Evolutionary conservation across 192 early-diverging fungal genomes (phyloP), one percentile per base, ranked within the genome.

Genomic region (Gryganskiella cystojenkinii): DNA sequence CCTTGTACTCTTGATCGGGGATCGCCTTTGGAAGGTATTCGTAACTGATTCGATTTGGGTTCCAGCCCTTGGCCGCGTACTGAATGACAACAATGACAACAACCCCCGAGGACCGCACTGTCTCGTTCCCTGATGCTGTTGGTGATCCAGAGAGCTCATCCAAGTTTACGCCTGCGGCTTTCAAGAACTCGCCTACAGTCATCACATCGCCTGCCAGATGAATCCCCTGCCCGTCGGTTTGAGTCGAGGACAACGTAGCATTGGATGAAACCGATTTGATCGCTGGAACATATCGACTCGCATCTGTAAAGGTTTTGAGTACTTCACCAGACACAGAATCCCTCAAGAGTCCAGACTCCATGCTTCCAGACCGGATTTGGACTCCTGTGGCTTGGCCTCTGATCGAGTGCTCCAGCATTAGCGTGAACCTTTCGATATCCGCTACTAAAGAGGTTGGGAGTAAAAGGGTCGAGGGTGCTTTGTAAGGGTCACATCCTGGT

Each of bases 351-450:
- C 72, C 60, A 11, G 53, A 70, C 3, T 71, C 78, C 71, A 83
- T 76, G 35, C 76, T 52, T 33, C 76, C 76, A 24, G 78, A 80
- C 30, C 82, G 71, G n/a, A 83, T 65, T 35, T 71, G 71, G n/a
- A 80, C 33, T 1, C 76, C 68, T n/a, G 67, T 76, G 3, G 62
- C 58, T 42, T 83, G 44, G 19, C 82, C 78, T 25, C 78, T 59
- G 25, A 83, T 71, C 3, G 82, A 83, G 51, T 83, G 82, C 43
- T 83, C 82, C 25, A 83, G 56, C 82, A 83, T 80, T 7, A 82
- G 33, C 2, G 82, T 80, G 24, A 80, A 80, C 24, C 66, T 33
- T 56, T 83, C 82, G 55, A 83, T 83, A 45, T 80, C 78, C 1
- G 63, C 76, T 20, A 83, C 73, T 24, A 74, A 43, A 13, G 82